Evolutionary conservation across 2,329 filamentous ascomycete genomes (phyloP).

Genomic region (Hypoxylon sp.): DNA sequence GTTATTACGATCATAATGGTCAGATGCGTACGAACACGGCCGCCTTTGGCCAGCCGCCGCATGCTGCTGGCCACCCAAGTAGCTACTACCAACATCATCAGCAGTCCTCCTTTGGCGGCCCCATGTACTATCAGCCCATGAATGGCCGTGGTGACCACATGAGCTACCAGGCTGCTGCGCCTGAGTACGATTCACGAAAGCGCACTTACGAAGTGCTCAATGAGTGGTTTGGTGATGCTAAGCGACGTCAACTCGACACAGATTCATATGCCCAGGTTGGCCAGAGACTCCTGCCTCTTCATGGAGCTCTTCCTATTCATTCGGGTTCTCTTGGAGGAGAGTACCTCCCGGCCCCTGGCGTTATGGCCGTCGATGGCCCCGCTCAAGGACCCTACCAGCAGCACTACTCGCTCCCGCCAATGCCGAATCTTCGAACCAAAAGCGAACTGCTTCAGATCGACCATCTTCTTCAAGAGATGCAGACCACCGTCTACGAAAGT

Average conservation of each 20-base stretch:
- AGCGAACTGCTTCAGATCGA: slow-evolving; percentile 94
- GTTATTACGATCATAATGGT: slow-evolving; percentile 71
- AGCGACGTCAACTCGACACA: slow-evolving; percentile 89
- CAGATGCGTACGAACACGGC: slow-evolving; percentile 67
- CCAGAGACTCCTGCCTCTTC: slow-evolving; percentile 83
- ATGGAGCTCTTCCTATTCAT: slow-evolving; percentile 73
- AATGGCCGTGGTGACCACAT: slow-evolving; percentile 68
- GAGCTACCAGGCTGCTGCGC: slow-evolving; percentile 61
- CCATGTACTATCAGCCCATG: slow-evolving; percentile 79
- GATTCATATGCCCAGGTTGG: slow-evolving; percentile 91
- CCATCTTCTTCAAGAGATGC: slow-evolving; percentile 93
- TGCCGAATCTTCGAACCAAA: slow-evolving; percentile 90
- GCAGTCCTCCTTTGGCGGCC: slow-evolving; percentile 67
- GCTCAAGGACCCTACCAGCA: slow-evolving; percentile 70
- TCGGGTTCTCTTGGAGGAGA: slow-evolving; percentile 62
- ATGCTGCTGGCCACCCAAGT: slow-evolving; percentile 60
- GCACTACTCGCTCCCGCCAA: slow-evolving; percentile 87
- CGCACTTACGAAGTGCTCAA: slow-evolving; percentile 88
- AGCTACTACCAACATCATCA: slow-evolving; percentile 68
- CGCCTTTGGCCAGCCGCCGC: slow-evolving; percentile 59
- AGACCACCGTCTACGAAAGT: slow-evolving; percentile 94
- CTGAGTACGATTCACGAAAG: slow-evolving; percentile 76
- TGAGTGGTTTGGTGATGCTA: slow-evolving; percentile 92
- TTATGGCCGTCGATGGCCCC: slow-evolving; percentile 63
- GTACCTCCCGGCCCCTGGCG: slow-evolving; percentile 62